Evolutionary conservation across 2,329 filamentous ascomycete genomes (phyloP).

Genomic region (Pseudogymnoascus verrucosus): DNA sequence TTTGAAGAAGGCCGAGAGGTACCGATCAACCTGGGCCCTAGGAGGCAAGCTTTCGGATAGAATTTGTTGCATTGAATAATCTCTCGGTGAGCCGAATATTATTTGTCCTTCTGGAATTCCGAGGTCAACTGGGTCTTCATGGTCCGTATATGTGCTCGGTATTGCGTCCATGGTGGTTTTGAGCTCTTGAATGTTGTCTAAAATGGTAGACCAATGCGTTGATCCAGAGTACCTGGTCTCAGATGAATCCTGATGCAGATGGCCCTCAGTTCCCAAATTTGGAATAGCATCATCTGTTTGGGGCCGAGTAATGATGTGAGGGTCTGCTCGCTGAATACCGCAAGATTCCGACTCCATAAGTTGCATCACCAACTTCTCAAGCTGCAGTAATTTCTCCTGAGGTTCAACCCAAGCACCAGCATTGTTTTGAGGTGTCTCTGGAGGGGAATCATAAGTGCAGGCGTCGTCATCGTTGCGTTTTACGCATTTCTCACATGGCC

Average conservation of each 20-base stretch:
- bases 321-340: conserved; percentile 14
- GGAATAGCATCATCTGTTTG: background rate
- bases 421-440: background rate
- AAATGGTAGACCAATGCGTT: conserved; percentile 20
- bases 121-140: background rate
- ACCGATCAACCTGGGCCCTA: conserved; percentile 17
- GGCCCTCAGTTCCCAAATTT: background rate
- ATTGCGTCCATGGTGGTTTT: background rate
- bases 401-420: conserved; percentile 8
- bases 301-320: background rate
- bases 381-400: conserved; percentile 14
- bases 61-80: conserved; percentile 14
- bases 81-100: conserved; percentile 15
- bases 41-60: conserved; percentile 17
- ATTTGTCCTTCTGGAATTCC: conserved; percentile 8
- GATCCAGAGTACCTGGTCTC: conserved; percentile 13
- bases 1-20: conserved; percentile 17
- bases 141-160: background rate
- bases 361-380: conserved; percentile 15
- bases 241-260: background rate
- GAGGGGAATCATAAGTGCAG: conserved; percentile 14
- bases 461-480: conserved; percentile 14
- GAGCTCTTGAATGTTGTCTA: conserved; percentile 21
- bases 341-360: conserved; percentile 13
- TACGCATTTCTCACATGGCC: conserved; percentile 18